Percentiles rank a stretch among this genome's conserved stretches.
Evolutionary conservation across 2,329 filamentous ascomycete species (phyloP).

Genomic region (Colletotrichum sp.): DNA sequence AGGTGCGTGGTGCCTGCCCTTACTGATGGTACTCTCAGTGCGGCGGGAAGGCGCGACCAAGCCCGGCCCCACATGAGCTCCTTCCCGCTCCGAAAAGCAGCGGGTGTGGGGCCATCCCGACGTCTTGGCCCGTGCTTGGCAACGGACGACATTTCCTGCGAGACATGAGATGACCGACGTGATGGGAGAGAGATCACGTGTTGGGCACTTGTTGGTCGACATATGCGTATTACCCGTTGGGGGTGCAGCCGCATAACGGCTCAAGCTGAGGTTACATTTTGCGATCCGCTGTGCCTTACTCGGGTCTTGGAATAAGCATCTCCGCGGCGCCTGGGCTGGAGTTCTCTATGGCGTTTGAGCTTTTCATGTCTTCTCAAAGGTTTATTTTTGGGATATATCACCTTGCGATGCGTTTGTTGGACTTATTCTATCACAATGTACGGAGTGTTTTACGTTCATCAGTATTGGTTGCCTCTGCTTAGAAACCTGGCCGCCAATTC

Average conservation of each 20-base stretch:
- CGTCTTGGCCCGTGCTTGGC: not conserved
- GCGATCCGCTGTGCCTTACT: not conserved
- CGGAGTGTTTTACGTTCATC: rapidly evolving
- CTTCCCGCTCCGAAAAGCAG: not conserved
- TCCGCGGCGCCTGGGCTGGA: not conserved
- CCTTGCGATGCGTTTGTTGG: rapidly evolving
- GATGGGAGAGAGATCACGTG: rapidly evolving
- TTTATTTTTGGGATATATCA: not conserved
- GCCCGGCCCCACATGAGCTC: not conserved
- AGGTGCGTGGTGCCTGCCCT: not conserved
- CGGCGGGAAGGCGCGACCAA: not conserved
- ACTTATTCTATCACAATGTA: rapidly evolving
- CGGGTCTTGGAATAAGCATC: not conserved
- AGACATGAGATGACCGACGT: not conserved
- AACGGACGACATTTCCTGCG: not conserved
- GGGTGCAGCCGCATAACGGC: not conserved
- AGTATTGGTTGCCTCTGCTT: no score
- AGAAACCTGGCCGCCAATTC: no score
- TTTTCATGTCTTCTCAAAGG: not conserved
- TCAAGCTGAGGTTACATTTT: not conserved
- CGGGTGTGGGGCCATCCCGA: not conserved
- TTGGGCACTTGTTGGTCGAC: rapidly evolving
- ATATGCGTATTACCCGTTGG: rapidly evolving
- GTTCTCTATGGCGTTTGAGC: not conserved
- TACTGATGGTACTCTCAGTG: not conserved